Base-by-base conservation (phyloP, 176 grass and related monocot species). In the Hyparrhenia diplandra region DNA sequence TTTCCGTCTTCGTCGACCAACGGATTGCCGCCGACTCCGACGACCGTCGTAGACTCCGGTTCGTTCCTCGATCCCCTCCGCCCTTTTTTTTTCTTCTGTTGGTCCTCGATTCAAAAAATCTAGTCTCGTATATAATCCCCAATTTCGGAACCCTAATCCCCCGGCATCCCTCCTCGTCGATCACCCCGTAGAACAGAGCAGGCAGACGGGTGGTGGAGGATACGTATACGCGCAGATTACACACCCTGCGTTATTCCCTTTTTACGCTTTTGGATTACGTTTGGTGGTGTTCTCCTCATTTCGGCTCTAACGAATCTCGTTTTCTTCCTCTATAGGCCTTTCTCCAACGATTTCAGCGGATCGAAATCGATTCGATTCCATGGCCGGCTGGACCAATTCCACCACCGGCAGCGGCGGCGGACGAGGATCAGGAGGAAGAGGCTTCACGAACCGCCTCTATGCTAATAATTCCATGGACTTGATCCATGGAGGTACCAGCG, bases 341-440 rank as follows among this genome's bases (percentile, higher is more conserved):
- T 66, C 41, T 2, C 8, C 20, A 10, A 27, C 31, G n/a, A 37
- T 27, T 55, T 6, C 63, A 3, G 28, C 43, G 6, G 29, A 13
- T n/a, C 21, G 31, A 75, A n/a, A n/a, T 37, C 64, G 64, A 68
- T 80, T 68, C 20, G 43, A 20, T 54, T 80, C 46, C 41, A 87
- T 87, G 85, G 85, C 85, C 18, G 85, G 85, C 73, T 87, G 79
- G 79, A 24, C 21, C 6, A 61, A 64, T 77, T 64, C 65, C 65
- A 81, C 63, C 70, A 23, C 24, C 25, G 61, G 66, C 8, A 9
- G 54, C 35, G 65, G 64, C 6, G 75, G 75, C 9, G 41, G 72
- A 5, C 64, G 85, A 24, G 77, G 67, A 13, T 52, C 65, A 14
- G 77, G 84, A 10, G 76, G 70, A 5, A 51, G 84, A 51, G 71